Evolutionary conservation across 805 yeast species (phyloP).

Genomic region (Clavispora asparagi): DNA sequence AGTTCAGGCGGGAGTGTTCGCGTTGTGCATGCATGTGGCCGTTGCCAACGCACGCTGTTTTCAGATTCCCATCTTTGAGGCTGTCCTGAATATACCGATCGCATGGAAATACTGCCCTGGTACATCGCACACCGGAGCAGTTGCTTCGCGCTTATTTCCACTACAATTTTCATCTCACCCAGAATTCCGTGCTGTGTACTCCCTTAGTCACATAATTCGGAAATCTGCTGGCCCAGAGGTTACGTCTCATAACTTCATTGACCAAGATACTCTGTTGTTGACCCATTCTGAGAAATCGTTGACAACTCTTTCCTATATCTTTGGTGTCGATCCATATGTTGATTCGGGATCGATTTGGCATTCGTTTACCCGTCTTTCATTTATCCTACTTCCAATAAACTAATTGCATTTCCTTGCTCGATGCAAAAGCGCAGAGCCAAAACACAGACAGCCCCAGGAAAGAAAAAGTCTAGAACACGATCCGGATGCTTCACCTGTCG

Average conservation of each 20-base stretch:
- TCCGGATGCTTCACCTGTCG: slow-evolving; percentile 61
- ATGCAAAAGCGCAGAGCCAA: neutral
- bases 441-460: neutral
- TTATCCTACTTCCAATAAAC: neutral
- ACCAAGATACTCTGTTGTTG: too few species aligned
- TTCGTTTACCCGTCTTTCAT: neutral
- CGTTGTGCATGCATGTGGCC: neutral
- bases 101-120: neutral
- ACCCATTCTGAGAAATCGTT: neutral
- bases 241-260: neutral
- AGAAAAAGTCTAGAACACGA: slow-evolving; percentile 35
- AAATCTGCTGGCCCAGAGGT: neutral
- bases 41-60: neutral
- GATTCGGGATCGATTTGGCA: neutral
- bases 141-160: neutral
- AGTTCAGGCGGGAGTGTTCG: neutral
- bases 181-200: neutral
- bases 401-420: neutral
- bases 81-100: neutral
- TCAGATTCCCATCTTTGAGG: neutral
- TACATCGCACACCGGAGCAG: neutral
- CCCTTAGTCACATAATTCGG: neutral
- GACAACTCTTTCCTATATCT: neutral
- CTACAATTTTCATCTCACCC: neutral
- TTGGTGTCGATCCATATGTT: neutral